Evolutionary conservation across 306 rosid species (phyloP).

Genomic region (Fragaria vesca): DNA sequence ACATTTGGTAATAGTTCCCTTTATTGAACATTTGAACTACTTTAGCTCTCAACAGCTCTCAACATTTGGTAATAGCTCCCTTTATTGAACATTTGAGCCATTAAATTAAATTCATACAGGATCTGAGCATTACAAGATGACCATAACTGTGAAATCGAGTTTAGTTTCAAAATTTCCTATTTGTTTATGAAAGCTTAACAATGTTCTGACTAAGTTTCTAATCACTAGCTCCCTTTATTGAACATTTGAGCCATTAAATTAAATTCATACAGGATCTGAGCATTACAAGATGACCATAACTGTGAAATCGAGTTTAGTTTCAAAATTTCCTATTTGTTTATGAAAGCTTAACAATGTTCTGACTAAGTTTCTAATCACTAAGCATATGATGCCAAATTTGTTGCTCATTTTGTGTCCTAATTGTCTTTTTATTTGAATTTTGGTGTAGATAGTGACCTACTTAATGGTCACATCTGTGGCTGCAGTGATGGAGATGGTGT

Average conservation of each 20-base stretch:
- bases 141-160: background rate
- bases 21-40: too few relatives aligned
- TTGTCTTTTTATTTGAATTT: background rate
- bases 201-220: background rate
- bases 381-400: background rate
- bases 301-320: background rate
- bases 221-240: background rate
- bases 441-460: constrained; percentile 63
- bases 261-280: background rate
- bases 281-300: background rate
- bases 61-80: too few relatives aligned
- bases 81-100: background rate
- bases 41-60: too few relatives aligned
- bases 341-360: background rate
- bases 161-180: background rate
- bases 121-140: background rate
- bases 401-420: background rate
- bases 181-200: background rate
- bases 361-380: background rate
- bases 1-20: background rate
- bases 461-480: constrained; percentile 63
- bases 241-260: background rate
- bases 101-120: background rate
- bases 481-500: constrained; percentile 62
- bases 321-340: background rate